Evolutionary conservation across 371 early-diverging fungal species (phyloP).

Genomic region (Mortierella sp.): DNA sequence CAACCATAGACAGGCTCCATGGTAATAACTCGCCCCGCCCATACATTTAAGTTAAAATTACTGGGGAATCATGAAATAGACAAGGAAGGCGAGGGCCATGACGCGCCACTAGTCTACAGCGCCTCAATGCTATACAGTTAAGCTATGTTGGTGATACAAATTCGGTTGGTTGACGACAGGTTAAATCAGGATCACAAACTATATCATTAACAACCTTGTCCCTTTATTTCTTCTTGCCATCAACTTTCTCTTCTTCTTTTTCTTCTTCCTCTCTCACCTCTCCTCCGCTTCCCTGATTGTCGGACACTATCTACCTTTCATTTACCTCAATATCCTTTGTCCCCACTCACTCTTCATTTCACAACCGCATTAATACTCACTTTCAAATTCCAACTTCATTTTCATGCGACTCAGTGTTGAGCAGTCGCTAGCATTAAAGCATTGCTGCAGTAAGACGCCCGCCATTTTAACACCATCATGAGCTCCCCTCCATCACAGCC

Average conservation of each 20-base stretch:
- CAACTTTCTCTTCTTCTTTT: neutral
- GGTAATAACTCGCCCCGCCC: neutral
- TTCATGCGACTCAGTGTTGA: neutral
- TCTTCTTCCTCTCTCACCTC: neutral
- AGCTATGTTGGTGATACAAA: conserved; percentile 8
- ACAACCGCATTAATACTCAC: neutral
- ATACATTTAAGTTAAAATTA: neutral
- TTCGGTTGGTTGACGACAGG: conserved; percentile 11
- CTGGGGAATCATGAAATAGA: neutral
- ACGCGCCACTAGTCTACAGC: neutral
- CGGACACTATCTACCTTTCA: no score
- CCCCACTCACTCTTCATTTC: neutral
- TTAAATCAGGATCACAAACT: conserved; percentile 21
- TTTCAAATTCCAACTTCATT: no score
- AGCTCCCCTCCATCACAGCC: conserved; percentile 13
- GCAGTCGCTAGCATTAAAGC: neutral
- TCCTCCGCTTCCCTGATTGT: neutral
- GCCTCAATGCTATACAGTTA: neutral
- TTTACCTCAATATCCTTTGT: neutral
- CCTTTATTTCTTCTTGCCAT: conserved; percentile 2
- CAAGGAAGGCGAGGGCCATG: neutral
- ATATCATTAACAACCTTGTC: conserved; percentile 7
- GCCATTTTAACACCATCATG: conserved; percentile 6
- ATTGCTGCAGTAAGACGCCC: neutral
- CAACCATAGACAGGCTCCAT: no score